Evolutionary conservation across 495 filamentous ascomycete genomes (phyloP).

Genomic region (Thozetella sp.): DNA sequence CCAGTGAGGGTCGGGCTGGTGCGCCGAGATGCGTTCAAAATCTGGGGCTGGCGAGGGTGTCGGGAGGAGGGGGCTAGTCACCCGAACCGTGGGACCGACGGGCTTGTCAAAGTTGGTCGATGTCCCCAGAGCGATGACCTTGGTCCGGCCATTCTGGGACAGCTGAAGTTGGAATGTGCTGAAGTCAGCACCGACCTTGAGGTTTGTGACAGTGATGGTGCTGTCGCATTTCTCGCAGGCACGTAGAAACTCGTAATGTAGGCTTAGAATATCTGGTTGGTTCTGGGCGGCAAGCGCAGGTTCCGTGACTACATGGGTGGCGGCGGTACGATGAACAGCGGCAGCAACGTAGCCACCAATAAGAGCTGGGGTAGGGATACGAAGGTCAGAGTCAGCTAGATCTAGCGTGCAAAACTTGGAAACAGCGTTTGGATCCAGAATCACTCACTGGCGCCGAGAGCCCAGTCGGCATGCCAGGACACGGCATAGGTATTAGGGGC

Average conservation of each 20-base stretch:
- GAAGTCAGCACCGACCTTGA: slow-evolving; percentile 4
- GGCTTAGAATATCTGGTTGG: slow-evolving; percentile 10
- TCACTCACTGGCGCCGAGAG: slow-evolving; percentile 7
- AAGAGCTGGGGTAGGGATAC: slow-evolving; percentile 4
- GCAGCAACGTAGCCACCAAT: slow-evolving; percentile 11
- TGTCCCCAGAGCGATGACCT: slow-evolving; percentile 9
- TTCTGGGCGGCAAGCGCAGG: slow-evolving; percentile 5
- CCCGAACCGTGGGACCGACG: slow-evolving; percentile 4
- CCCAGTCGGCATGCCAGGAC: slow-evolving; percentile 8
- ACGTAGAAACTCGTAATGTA: slow-evolving; percentile 14
- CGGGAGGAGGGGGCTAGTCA: slow-evolving; percentile 1
- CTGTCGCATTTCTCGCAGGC: slow-evolving; percentile 9
- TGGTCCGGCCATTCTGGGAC: slow-evolving; percentile 8
- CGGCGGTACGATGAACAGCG: slow-evolving; percentile 7
- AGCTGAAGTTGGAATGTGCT: slow-evolving; percentile 12
- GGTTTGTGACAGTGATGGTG: slow-evolving; percentile 5
- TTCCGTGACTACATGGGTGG: slow-evolving; percentile 4
- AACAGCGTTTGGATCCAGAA: background rate
- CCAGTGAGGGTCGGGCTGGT: slow-evolving; percentile 5
- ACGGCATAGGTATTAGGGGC: slow-evolving; percentile 7
- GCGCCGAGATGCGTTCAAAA: slow-evolving; percentile 3
- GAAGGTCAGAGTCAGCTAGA: background rate
- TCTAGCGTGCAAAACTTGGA: background rate
- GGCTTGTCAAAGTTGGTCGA: slow-evolving; percentile 10
- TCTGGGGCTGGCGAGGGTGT: slow-evolving; percentile 9